Evolutionary conservation across 495 filamentous ascomycete species (phyloP).

Genomic region (Penicillium goetzii): DNA sequence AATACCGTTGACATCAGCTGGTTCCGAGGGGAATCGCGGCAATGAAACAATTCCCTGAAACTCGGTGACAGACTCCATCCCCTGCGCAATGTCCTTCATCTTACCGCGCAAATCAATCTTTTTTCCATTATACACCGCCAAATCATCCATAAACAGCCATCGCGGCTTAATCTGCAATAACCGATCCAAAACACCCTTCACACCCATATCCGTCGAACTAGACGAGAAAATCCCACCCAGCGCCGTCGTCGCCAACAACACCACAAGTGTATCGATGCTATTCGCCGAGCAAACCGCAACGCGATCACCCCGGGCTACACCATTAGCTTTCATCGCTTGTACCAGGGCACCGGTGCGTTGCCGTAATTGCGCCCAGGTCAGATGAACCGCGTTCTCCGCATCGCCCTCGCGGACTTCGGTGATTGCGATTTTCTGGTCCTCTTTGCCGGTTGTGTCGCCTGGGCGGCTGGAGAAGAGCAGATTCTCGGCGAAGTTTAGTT

Average conservation of each 20-base stretch:
- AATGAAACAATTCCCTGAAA: conserved; percentile 68
- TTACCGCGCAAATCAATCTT: conserved; percentile 70
- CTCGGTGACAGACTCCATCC: conserved; percentile 59
- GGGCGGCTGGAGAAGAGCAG: conserved; percentile 52
- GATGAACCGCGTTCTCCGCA: conserved; percentile 51
- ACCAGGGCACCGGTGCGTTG: conserved; percentile 57
- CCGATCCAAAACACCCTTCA: conserved; percentile 74
- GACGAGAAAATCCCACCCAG: conserved; percentile 73
- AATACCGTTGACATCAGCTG: conserved; percentile 61
- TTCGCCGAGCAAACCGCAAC: conserved; percentile 73
- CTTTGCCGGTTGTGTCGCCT: conserved; percentile 54
- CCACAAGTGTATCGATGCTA: conserved; percentile 68
- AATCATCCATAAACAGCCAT: conserved; percentile 79
- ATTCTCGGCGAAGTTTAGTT: conserved; percentile 82
- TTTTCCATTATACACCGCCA: conserved; percentile 78
- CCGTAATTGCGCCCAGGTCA: conserved; percentile 68
- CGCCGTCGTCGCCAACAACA: conserved; percentile 66
- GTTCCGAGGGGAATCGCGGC: conserved; percentile 59
- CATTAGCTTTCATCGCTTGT: conserved; percentile 63
- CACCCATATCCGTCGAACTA: conserved; percentile 78
- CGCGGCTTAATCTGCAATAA: conserved; percentile 71
- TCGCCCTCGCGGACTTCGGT: conserved; percentile 75
- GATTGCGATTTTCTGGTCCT: conserved; percentile 67
- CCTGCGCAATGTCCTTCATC: conserved; percentile 66
- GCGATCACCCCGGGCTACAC: conserved; percentile 70